phyloP scores from a whole-genome alignment of 78 protist genomes.

The Polysphondylium violaceum region DNA sequence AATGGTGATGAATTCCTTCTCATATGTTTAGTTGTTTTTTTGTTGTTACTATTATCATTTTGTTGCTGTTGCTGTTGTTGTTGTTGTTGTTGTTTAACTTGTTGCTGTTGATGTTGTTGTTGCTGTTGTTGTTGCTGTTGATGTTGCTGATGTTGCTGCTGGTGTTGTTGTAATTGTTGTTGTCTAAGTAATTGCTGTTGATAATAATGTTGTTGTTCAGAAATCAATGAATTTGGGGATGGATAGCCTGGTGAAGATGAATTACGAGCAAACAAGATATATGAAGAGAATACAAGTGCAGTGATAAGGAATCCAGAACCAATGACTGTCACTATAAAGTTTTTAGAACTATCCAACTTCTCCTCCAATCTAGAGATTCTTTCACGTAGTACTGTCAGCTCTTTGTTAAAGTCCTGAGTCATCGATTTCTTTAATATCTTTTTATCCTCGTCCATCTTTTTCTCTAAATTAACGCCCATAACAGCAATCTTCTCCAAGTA shows the following conservation, averaged over 20 bases:
- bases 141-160: background rate
- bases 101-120: background rate
- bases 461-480: constrained; percentile 26
- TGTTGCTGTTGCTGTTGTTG: constrained; percentile 5
- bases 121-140: background rate
- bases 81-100: background rate
- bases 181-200: background rate
- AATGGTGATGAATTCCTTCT: constrained; percentile 26
- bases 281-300: constrained; percentile 1
- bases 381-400: constrained; percentile 3
- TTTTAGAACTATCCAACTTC: constrained; percentile 7
- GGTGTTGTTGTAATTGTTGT: background rate
- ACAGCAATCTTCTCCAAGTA: background rate
- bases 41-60: background rate
- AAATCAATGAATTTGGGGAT: background rate
- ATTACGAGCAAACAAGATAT: too few relatives aligned
- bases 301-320: background rate
- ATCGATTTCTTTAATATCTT: background rate
- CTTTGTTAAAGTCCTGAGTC: constrained; percentile 12
- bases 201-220: background rate
- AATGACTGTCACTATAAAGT: background rate
- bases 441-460: background rate
- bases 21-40: background rate
- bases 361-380: constrained; percentile 21
- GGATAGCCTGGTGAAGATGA: background rate